Conservation (phyloP, 495 filamentous ascomycete species). For the Hypoxylon rickii region DNA sequence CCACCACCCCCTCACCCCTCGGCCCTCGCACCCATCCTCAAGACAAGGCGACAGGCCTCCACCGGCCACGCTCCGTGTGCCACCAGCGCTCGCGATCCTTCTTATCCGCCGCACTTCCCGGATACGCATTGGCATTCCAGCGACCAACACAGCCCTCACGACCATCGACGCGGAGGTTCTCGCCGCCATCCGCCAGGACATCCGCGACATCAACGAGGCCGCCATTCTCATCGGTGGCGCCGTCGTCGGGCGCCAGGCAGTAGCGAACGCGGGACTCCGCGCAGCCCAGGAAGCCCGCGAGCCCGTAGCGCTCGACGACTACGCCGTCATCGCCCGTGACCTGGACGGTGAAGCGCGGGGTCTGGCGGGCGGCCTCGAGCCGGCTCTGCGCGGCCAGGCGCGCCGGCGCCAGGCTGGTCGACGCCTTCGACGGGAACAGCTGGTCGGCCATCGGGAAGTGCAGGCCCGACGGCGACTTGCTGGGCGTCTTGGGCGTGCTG, state of each 20-base stretch:
- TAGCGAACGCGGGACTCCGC: conserved; percentile 63
- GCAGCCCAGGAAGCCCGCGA: conserved; percentile 63
- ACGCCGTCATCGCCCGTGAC: conserved; percentile 59
- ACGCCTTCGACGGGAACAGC: conserved; percentile 40
- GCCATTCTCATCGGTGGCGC: conserved; percentile 58
- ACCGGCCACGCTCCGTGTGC: conserved; percentile 55
- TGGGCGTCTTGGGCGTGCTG: conserved; percentile 32
- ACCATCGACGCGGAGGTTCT: conserved; percentile 39
- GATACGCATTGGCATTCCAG: conserved; percentile 61
- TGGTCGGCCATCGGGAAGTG: conserved; percentile 35
- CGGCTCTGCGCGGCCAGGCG: conserved; percentile 61
- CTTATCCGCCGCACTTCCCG: conserved; percentile 44
- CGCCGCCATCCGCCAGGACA: conserved; percentile 50
- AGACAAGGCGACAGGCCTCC: conserved; percentile 44
- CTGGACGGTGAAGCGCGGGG: conserved; percentile 55
- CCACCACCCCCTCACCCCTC: neutral
- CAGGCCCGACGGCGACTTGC: conserved; percentile 31
- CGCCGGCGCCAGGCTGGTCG: conserved; percentile 54
- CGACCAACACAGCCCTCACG: conserved; percentile 57
- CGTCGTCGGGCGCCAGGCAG: conserved; percentile 59
- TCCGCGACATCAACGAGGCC: conserved; percentile 60
- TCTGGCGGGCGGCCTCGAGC: conserved; percentile 57
- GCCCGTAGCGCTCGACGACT: conserved; percentile 48
- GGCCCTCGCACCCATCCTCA: neutral
- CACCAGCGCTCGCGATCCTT: conserved; percentile 55